phyloP scores from a whole-genome alignment of 306 rosid genomes.

The Vigna radiata region DNA sequence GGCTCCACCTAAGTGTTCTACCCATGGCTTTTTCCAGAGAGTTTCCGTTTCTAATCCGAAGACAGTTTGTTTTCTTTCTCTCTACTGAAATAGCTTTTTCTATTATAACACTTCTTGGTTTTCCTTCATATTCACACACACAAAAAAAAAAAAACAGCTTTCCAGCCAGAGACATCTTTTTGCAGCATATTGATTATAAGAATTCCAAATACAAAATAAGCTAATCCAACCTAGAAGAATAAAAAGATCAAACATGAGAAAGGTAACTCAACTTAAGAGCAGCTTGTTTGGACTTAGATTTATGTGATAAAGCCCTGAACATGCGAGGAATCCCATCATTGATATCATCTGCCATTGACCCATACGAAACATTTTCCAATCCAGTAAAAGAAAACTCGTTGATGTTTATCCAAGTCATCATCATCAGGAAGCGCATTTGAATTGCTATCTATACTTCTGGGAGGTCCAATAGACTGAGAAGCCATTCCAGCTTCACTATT shows the following conservation, averaged over 20 bases:
- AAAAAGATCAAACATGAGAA: slow-evolving; percentile 40
- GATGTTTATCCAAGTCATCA: slow-evolving; percentile 57
- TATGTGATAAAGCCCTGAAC: slow-evolving; percentile 71
- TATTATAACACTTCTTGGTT: background rate
- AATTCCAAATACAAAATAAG: background rate
- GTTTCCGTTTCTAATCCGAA: slow-evolving; percentile 4
- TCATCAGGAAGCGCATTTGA: slow-evolving; percentile 53
- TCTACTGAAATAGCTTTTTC: background rate
- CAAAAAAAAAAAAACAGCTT: background rate
- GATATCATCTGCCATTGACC: slow-evolving; percentile 62
- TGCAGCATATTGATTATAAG: background rate
- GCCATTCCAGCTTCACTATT: slow-evolving; percentile 51
- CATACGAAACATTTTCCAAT: slow-evolving; percentile 57
- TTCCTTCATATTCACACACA: background rate
- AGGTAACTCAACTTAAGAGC: slow-evolving; percentile 68
- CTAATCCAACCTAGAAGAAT: slow-evolving; percentile 24
- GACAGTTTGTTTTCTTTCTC: slow-evolving; percentile 24
- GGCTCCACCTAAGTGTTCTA: slow-evolving; percentile 4
- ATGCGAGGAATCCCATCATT: slow-evolving; percentile 91
- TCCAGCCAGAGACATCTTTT: slow-evolving; percentile 6
- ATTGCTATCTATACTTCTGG: slow-evolving; percentile 53
- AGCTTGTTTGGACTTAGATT: slow-evolving; percentile 80
- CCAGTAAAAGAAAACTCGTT: slow-evolving; percentile 61
- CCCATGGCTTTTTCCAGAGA: background rate
- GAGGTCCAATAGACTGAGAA: slow-evolving; percentile 56